A percentile compares a stretch with the other conserved stretches of the same genome.
These are phyloP conservation scores for Penicillium macrosclerotiorum DNA, from an alignment of 495 filamentous ascomycete genomes.

Conservation along the genomic window DNA sequence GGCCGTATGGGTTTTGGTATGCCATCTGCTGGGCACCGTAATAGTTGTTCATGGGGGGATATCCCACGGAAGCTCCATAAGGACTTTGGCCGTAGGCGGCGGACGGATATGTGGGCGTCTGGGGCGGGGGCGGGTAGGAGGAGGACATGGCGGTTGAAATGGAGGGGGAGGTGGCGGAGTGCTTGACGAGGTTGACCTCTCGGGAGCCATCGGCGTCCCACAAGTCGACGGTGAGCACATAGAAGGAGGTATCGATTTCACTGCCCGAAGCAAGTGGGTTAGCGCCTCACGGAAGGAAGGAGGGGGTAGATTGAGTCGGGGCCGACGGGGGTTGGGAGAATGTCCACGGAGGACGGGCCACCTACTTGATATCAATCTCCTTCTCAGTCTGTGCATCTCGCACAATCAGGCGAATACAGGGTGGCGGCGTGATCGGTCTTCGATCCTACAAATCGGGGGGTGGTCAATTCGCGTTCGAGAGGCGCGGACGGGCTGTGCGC, in stretches of 20 bases:
- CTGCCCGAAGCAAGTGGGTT: too few relatives aligned
- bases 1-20: slow-evolving; percentile 45
- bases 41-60: slow-evolving; percentile 43
- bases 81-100: slow-evolving; percentile 33
- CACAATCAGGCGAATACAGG: slow-evolving; percentile 83
- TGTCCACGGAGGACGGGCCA: neutral
- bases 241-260: slow-evolving; percentile 82
- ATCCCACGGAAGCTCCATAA: slow-evolving; percentile 40
- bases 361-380: slow-evolving; percentile 87
- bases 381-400: slow-evolving; percentile 76
- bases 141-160: slow-evolving; percentile 81
- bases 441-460: slow-evolving; percentile 72
- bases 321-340: too few relatives aligned
- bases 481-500: too few relatives aligned
- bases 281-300: too few relatives aligned
- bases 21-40: slow-evolving; percentile 38
- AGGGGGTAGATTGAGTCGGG: too few relatives aligned
- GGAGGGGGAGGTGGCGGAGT: slow-evolving; percentile 81
- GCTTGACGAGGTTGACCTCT: slow-evolving; percentile 92
- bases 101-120: slow-evolving; percentile 41
- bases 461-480: slow-evolving; percentile 22
- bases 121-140: slow-evolving; percentile 67
- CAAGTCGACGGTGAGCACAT: slow-evolving; percentile 89
- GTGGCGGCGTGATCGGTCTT: slow-evolving; percentile 92
- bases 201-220: slow-evolving; percentile 80